Evolutionary conservation across 371 early-diverging fungal species (phyloP).

Genomic region (Rhizopus stolonifer): DNA sequence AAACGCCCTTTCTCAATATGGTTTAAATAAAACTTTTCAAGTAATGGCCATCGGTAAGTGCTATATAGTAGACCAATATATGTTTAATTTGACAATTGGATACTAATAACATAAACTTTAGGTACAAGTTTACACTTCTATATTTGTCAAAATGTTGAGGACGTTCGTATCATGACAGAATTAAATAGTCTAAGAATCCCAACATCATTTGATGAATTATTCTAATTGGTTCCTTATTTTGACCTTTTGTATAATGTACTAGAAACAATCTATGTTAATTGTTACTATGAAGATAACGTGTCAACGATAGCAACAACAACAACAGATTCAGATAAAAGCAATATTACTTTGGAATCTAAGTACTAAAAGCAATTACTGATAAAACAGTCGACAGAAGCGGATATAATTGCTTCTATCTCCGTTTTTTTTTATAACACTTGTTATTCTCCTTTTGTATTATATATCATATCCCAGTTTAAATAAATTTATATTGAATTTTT

Average conservation of each 20-base stretch:
- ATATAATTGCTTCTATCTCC: constrained; percentile 11
- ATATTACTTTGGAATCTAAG: constrained; percentile 10
- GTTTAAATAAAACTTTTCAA: constrained; percentile 9
- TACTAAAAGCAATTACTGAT: constrained; percentile 9
- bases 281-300: constrained; percentile 10
- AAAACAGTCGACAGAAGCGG: constrained; percentile 5
- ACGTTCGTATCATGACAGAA: constrained; percentile 13
- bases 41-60: constrained; percentile 18
- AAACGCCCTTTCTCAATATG: constrained; percentile 8
- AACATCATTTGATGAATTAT: constrained; percentile 12
- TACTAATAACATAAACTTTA: constrained; percentile 13
- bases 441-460: constrained; percentile 1
- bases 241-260: constrained; percentile 16
- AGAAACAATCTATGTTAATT: constrained; percentile 14
- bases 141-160: constrained; percentile 9
- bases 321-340: constrained; percentile 4
- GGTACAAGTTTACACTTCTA: constrained; percentile 12
- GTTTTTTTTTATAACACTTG: not conserved
- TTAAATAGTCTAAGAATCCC: constrained; percentile 11
- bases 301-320: constrained; percentile 2
- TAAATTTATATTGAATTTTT: not conserved
- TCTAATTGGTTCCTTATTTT: constrained; percentile 10
- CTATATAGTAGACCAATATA: constrained; percentile 4
- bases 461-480: not conserved
- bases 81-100: constrained; percentile 2